Base-by-base conservation (phyloP, 2,329 filamentous ascomycete species). In the Escovopsis sp. region DNA sequence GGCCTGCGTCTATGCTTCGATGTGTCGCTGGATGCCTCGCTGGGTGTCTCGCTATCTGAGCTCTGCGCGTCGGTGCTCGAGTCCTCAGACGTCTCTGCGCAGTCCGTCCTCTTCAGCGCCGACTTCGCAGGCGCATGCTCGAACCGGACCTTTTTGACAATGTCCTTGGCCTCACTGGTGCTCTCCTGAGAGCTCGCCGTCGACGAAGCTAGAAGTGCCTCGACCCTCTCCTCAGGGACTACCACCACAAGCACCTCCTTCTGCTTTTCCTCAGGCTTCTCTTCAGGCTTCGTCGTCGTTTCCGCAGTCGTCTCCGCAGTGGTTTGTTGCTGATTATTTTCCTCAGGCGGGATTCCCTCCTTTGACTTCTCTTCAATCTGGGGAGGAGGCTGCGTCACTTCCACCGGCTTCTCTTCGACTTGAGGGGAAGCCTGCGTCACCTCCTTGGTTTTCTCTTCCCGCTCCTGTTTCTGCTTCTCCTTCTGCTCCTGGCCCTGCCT, bases 141-240 rank as follows among this genome's bases (percentile, higher is more conserved):
- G 37, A 68, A 68, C 13, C 59, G 60, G 23, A 68, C 64, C 36
- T 60, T 63, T 43, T 66, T 66, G 21, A 48, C 33, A 14, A 31
- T 27, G 32, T 34, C 35, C 3, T 33, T 26, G 27, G 28, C 41
- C 41, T 21, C 37, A n/a, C n/a, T n/a, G n/a, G n/a, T n/a, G n/a
- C n/a, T n/a, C n/a, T n/a, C n/a, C n/a, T n/a, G n/a, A n/a, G n/a
- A n/a, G n/a, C n/a, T n/a, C n/a, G n/a, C n/a, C n/a, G n/a, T n/a
- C n/a, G n/a, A n/a, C n/a, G n/a, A n/a, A n/a, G n/a, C n/a, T n/a
- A n/a, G n/a, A n/a, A n/a, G n/a, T n/a, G n/a, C n/a, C n/a, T 23
- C 21, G 10, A 10, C 21, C 10, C 10, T 23, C 21, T 23, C 6
- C 10, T 23, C 21, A 5, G 21, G 21, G 6, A 10, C 21, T 23